phyloP scores from a whole-genome alignment of 441 rosid genomes.

The Raphanus hybrid region DNA sequence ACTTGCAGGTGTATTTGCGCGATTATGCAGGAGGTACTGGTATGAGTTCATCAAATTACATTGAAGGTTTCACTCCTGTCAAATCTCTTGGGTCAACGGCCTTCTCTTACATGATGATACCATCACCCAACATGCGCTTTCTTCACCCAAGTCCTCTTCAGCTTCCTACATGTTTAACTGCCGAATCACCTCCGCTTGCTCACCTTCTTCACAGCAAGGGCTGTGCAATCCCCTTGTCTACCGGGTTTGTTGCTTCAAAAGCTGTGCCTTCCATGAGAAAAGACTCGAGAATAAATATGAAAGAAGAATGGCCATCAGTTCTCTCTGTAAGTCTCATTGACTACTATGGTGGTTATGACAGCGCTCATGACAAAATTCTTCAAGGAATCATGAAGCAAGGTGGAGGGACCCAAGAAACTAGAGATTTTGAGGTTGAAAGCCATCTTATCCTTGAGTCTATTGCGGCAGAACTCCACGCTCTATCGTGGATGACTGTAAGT shows the following conservation, averaged over 20 bases:
- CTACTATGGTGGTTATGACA: constrained; percentile 66
- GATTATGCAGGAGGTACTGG: constrained; percentile 61
- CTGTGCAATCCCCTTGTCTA: constrained; percentile 82
- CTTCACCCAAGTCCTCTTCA: constrained; percentile 94
- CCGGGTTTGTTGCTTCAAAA: constrained; percentile 88
- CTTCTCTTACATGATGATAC: constrained; percentile 86
- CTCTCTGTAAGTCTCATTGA: constrained; percentile 91
- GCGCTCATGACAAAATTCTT: constrained; percentile 53
- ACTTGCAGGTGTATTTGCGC: neutral
- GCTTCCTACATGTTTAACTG: constrained; percentile 96
- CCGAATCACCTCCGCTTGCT: constrained; percentile 99
- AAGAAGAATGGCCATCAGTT: constrained; percentile 97
- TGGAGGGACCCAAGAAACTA: constrained; percentile 67
- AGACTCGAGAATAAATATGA: constrained; percentile 67
- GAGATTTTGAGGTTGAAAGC: constrained; percentile 78
- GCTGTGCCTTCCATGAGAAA: constrained; percentile 92
- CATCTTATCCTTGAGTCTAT: constrained; percentile 83
- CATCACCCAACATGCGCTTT: constrained; percentile 97
- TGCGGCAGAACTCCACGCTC: constrained; percentile 95
- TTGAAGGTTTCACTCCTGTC: constrained; percentile 95
- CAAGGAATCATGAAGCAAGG: constrained; percentile 67
- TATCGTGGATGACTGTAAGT: constrained; percentile 98
- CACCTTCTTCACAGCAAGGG: constrained; percentile 99
- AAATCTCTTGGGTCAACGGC: constrained; percentile 90
- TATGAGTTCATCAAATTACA: constrained; percentile 58